phyloP scores from a whole-genome alignment of 2,329 filamentous ascomycete species.

The Phaeosphaeriaceae sp. region DNA sequence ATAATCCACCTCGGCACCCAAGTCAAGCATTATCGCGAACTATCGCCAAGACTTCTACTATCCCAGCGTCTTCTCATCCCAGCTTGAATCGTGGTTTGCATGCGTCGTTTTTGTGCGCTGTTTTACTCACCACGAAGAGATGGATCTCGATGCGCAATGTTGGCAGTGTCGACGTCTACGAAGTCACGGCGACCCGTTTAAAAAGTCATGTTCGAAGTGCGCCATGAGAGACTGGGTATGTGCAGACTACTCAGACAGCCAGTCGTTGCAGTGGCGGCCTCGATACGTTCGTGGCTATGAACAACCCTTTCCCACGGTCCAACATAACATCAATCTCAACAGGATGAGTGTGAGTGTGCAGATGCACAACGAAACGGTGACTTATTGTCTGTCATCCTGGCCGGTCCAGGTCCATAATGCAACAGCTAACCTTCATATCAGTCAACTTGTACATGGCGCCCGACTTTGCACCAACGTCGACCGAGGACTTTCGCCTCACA shows the following conservation, averaged over 20 bases:
- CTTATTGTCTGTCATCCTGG: background rate
- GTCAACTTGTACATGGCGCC: background rate
- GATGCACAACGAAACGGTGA: background rate
- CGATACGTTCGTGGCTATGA: background rate
- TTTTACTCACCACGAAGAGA: too few relatives aligned
- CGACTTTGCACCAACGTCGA: background rate
- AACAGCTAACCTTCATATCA: background rate
- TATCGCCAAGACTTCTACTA: background rate
- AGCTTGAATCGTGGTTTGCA: too few relatives aligned
- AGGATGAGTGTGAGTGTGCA: background rate
- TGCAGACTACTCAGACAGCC: background rate
- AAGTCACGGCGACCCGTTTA: background rate
- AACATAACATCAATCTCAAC: background rate
- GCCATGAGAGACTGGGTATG: background rate
- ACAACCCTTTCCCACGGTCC: background rate
- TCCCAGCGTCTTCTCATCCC: too few relatives aligned
- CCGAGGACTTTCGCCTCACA: background rate
- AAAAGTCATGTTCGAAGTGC: too few relatives aligned
- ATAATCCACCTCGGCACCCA: too few relatives aligned
- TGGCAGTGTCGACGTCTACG: background rate
- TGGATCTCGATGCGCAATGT: background rate
- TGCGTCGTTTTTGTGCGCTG: too few relatives aligned
- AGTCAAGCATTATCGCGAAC: background rate
- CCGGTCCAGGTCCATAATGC: background rate
- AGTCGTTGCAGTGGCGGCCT: background rate